Evolutionary conservation across 305 asterid genomes (phyloP), one percentile per base, ranked within the genome.

Genomic region (Nicotiana rustica): DNA sequence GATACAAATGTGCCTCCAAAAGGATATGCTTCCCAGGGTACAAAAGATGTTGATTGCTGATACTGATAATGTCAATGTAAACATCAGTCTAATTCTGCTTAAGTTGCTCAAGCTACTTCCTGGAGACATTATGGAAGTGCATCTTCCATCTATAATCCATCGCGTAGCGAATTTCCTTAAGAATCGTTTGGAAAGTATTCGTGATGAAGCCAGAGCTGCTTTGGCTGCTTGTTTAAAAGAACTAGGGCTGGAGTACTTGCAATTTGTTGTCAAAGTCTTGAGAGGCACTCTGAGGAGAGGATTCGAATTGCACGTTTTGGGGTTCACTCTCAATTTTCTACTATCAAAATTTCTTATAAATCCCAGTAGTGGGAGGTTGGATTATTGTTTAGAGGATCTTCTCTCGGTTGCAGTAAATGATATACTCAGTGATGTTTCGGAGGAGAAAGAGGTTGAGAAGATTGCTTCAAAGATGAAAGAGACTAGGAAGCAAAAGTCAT

Each of bases 401-500:
- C 95, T 97, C 33, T 87, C 90, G 44, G 89, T 97, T 64, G 91
- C 88, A 62, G 90, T 86, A 85, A 92, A 87, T 81, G 99, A 97
- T 87, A 92, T 97, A 83, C 92, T 97, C 68, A 98, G 98, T 77
- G 97, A 86, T 88, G 97, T 97, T 89, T 93, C 99, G 12, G 98
- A 92, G 81, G 95, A 97, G 93, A 97, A 97, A 89, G 99, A 97
- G 80, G 99, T 95, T 78, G 99, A 97, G 29, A 95, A 95, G 89
- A 88, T 95, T 87, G 98, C 99, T 91, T 92, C 96, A 52, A 97
- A 93, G 82, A 95, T 95, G 99, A 95, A 97, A 88, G 99, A 97
- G 88, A 95, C 98, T 41, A 92, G 93, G 88, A 97, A 90, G 91
- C 95, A 90, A 25, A 97, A 95, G 90, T 97, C 99, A 52, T 93